A percentile compares a stretch with the other conserved stretches of the same genome.
phyloP scores from a whole-genome alignment of 768 basidiomycete genomes.

The Termitomyces eurrhizus region DNA sequence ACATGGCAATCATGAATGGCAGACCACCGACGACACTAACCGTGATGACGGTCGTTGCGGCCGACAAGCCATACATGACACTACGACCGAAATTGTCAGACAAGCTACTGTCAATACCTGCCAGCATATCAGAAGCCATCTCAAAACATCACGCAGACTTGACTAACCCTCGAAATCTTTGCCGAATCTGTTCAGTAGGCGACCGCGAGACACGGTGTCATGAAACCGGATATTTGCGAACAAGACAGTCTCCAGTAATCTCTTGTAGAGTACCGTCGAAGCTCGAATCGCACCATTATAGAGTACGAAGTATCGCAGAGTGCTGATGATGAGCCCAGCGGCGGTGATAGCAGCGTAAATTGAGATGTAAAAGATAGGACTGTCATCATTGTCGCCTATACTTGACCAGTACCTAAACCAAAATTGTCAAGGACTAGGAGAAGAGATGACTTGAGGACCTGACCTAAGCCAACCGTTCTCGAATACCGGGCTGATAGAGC shows the following conservation, averaged over 20 bases:
- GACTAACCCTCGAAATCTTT: slow-evolving; percentile 80
- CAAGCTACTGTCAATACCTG: slow-evolving; percentile 78
- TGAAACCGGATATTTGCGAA: slow-evolving; percentile 92
- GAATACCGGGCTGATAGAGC: slow-evolving; percentile 59
- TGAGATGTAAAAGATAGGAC: slow-evolving; percentile 58
- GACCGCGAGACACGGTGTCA: slow-evolving; percentile 85
- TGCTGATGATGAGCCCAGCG: slow-evolving; percentile 47
- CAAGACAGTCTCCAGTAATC: slow-evolving; percentile 72
- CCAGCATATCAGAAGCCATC: slow-evolving; percentile 1
- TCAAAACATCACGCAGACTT: neutral
- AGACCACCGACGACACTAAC: slow-evolving; percentile 77
- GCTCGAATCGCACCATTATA: slow-evolving; percentile 84
- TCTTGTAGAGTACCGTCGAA: slow-evolving; percentile 71
- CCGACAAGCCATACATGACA: slow-evolving; percentile 65
- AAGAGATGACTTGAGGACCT: slow-evolving; percentile 3
- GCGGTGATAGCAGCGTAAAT: slow-evolving; percentile 58
- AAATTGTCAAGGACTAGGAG: neutral
- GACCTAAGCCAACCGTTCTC: slow-evolving; percentile 73
- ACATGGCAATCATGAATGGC: slow-evolving; percentile 62
- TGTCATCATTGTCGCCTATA: slow-evolving; percentile 33
- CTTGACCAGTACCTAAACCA: slow-evolving; percentile 53
- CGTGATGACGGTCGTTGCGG: slow-evolving; percentile 65
- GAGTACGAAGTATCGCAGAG: slow-evolving; percentile 65
- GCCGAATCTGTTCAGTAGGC: slow-evolving; percentile 79
- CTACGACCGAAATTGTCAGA: slow-evolving; percentile 86